These are phyloP conservation scores for Acer saccharum DNA, from an alignment of 345 rosid species.

Conservation along the genomic window DNA sequence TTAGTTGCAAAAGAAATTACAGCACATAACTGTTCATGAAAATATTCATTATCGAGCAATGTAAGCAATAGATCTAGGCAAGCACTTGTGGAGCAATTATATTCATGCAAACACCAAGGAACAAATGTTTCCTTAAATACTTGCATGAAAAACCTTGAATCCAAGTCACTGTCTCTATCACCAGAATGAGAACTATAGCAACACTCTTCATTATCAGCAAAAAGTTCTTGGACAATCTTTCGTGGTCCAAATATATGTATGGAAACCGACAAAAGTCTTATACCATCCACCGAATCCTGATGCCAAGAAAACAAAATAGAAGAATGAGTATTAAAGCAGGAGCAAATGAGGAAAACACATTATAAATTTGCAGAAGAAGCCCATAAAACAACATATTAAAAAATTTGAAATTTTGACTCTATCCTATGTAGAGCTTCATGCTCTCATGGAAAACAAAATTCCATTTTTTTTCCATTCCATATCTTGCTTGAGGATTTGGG, in stretches of 20 bases:
- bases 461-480: background rate
- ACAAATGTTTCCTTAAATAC: slow-evolving; percentile 68
- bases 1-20: slow-evolving; percentile 56
- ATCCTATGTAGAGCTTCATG: background rate
- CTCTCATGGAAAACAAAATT: background rate
- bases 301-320: slow-evolving; percentile 20
- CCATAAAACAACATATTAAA: background rate
- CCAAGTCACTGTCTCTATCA: slow-evolving; percentile 40
- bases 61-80: slow-evolving; percentile 76
- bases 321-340: slow-evolving; percentile 24
- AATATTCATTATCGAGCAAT: slow-evolving; percentile 76
- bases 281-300: slow-evolving; percentile 73
- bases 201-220: slow-evolving; percentile 28
- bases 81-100: slow-evolving; percentile 46
- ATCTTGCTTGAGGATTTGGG: background rate
- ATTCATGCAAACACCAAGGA: slow-evolving; percentile 80
- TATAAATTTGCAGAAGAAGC: slow-evolving; percentile 1
- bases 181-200: slow-evolving; percentile 25
- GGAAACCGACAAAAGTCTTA: slow-evolving; percentile 70
- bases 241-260: slow-evolving; percentile 83
- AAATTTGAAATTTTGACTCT: background rate
- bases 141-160: slow-evolving; percentile 48
- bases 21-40: slow-evolving; percentile 73
- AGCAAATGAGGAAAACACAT: slow-evolving; percentile 11
- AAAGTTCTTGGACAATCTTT: slow-evolving; percentile 47